These are phyloP conservation scores for Aurantiochytrium sp. DNA, from an alignment of 108 stramenopile species.

Conservation along the genomic window DNA sequence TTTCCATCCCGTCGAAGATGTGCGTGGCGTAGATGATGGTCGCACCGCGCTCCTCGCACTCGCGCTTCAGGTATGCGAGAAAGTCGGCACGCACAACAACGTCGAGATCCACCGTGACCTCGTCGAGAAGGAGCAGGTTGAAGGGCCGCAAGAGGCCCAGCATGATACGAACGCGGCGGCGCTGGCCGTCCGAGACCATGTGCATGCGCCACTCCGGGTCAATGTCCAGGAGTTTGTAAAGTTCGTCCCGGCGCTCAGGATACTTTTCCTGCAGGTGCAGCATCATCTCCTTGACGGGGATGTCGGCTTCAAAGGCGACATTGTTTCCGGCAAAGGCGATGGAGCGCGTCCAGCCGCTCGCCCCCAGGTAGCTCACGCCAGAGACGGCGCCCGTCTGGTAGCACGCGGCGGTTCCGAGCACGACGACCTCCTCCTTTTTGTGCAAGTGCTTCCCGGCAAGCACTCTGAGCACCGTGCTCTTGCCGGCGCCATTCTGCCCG, in stretches of 20 bases:
- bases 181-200: conserved; percentile 52
- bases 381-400: conserved; percentile 86
- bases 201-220: conserved; percentile 97
- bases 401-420: conserved; percentile 85
- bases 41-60: conserved; percentile 77
- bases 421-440: conserved; percentile 63
- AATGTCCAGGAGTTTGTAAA: conserved; percentile 85
- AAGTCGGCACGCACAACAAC: conserved; percentile 89
- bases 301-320: conserved; percentile 78
- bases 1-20: conserved; percentile 90
- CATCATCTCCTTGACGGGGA: conserved; percentile 90
- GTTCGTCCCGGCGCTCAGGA: conserved; percentile 89
- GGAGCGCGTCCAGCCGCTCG: conserved; percentile 94
- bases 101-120: conserved; percentile 92
- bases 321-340: conserved; percentile 90
- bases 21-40: conserved; percentile 97
- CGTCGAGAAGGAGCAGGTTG: conserved; percentile 87
- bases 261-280: conserved; percentile 81
- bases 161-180: conserved; percentile 89
- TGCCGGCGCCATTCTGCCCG: conserved; percentile 74
- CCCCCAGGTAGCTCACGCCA: conserved; percentile 84
- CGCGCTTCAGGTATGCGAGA: conserved; percentile 78
- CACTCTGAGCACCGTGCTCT: conserved; percentile 57
- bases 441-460: conserved; percentile 86
- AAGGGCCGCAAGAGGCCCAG: conserved; percentile 90